Evolutionary conservation across 176 grass and related monocot genomes (phyloP), one percentile per base, ranked within the genome.

Genomic region (Oryza glumipatula): DNA sequence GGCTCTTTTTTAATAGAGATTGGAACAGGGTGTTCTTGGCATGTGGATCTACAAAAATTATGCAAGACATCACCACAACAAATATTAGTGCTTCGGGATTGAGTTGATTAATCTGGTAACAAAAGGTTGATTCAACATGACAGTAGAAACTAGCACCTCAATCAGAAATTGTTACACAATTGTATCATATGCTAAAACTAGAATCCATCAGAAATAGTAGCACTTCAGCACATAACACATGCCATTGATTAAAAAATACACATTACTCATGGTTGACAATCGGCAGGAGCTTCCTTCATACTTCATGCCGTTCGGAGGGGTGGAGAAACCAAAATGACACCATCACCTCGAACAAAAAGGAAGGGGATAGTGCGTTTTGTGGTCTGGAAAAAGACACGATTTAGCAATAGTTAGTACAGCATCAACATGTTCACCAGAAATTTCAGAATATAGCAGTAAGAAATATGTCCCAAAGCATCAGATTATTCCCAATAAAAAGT

Each of bases 331-430:
- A 96, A 82, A 86, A 96, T 99, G 32, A 99, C 97, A 79, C 97
- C 97, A 89, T 99, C 94, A 46, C 94, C 97, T 88, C 97, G 87
- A 11, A 99, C 97, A 73, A 99, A 99, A 78, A 99, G 96, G 89
- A 96, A 99, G 7, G 96, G 94, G 77, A 99, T 92, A 65, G 84
- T 92, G 69, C 94, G 76, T 61, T 47, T 96, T 24, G 91, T 94
- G 1, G 93, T 92, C 96, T 99, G 96, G 9, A 91, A 84, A 88
- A 15, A 9, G 2, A 23, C 5, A 86, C 3, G 5, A 23, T 45
- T 13, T 19, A 60, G 11, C 19, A 78, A 74, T 48, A 52, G 24
- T 92, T 38, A 86, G 65, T 45, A 72, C 26, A 45, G 60, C 35
- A 81, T 23, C 35, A 81, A 44, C 13, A 86, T 68, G 9, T 6